Conservation (phyloP, 2,329 filamentous ascomycete species). For the Epichloe baconii region DNA sequence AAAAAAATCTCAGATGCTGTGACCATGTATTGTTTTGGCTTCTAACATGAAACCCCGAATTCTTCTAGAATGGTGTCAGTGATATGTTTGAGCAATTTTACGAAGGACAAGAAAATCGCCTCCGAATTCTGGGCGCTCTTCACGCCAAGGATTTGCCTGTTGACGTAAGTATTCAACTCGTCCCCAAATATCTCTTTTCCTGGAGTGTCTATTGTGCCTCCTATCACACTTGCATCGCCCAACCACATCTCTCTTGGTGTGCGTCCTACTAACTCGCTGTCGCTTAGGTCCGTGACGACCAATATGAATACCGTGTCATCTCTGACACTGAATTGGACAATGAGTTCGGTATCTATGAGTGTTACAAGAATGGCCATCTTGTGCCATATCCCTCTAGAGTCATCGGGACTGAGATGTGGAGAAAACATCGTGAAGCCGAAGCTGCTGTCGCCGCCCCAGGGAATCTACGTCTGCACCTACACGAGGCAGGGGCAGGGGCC, state of each 20-base stretch:
- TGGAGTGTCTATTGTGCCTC: not conserved
- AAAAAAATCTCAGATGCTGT: not conserved
- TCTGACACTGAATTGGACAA: constrained; percentile 29
- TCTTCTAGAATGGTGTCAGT: constrained; percentile 22
- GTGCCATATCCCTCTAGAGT: constrained; percentile 33
- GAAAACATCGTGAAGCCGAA: constrained; percentile 23
- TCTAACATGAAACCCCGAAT: not conserved
- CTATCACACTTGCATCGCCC: not conserved
- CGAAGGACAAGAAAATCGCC: constrained; percentile 31
- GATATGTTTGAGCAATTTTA: constrained; percentile 28
- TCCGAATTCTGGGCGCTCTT: constrained; percentile 32
- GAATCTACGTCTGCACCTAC: constrained; percentile 13
- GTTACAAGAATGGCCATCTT: constrained; percentile 27
- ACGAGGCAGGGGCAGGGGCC: constrained; percentile 20
- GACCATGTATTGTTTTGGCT: not conserved
- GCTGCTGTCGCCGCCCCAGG: constrained; percentile 20
- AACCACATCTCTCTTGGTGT: constrained; percentile 5
- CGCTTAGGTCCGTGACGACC: constrained; percentile 27
- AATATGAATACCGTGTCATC: constrained; percentile 32
- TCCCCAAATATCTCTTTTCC: constrained; percentile 1
- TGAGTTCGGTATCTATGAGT: constrained; percentile 30
- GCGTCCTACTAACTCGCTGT: constrained; percentile 5
- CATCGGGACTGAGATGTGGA: constrained; percentile 29
- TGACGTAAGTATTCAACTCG: constrained; percentile 29
- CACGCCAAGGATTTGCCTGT: constrained; percentile 30